Base-by-base conservation (phyloP, 2,329 filamentous ascomycete species). In the Albifimbria verrucaria region DNA sequence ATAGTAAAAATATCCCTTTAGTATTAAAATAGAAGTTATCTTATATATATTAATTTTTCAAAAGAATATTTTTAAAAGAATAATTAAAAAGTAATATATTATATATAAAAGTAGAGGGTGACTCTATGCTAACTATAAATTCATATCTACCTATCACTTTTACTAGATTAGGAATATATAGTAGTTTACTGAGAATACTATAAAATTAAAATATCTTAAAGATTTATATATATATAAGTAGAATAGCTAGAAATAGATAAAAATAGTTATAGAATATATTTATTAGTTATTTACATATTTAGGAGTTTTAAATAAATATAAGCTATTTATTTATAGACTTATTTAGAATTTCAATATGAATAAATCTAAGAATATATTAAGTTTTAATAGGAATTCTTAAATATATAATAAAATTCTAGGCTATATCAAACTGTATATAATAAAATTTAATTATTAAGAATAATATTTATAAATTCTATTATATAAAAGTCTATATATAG, bases 261-360 rank as follows among this genome's bases (percentile, higher is more conserved):
- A 32, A 22, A 18, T 47, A 17, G 23, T 36, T 3, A 23, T 45
- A 43, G 23, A 51, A 24, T 25, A 41, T 7, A 44, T 39, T 47
- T 23, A 43, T 28, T 42, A 46, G 32, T 12, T 23, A 26, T 46
- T 46, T 25, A 26, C 36, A 51, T 21, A 28, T n/a, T n/a, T n/a
- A n/a, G n/a, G n/a, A n/a, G 36, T 24, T 47, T 36, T 48, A 22
- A 25, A 47, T 52, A 48, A n/a, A 28, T 47, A 32, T 48, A 24
- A 25, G 26, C 25, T 4, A 23, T 50, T 36, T 28, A 39, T 36
- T 52, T 36, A 48, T 21, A 18, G 32, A 51, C 42, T 24, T 50
- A 50, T 24, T 54, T 47, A 36, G 39, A 47, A 47, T 25, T 54
- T 50, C 42, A 46, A 41, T 41, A 42, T 25, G 7, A 12, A 25